phyloP scores from a whole-genome alignment of 441 rosid species.

The Eutrema salsugineum region DNA sequence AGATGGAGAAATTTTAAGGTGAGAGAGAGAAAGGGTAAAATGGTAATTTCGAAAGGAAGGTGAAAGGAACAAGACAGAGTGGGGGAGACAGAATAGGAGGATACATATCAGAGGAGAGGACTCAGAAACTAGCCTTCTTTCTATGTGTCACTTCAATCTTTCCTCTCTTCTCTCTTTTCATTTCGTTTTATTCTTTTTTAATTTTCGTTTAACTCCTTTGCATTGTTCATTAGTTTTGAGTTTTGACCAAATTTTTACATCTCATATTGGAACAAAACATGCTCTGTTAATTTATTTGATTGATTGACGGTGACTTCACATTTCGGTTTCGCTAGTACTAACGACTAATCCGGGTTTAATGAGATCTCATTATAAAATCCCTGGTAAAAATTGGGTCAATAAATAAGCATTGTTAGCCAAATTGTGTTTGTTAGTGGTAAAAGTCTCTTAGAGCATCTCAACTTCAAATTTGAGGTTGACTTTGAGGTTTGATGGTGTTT shows the following conservation, averaged over 20 bases:
- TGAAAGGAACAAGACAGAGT: slow-evolving; percentile 54
- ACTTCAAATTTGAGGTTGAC: no score
- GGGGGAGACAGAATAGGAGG: slow-evolving; percentile 40
- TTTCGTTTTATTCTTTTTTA: background rate
- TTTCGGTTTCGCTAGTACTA: background rate
- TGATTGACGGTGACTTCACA: background rate
- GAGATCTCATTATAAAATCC: background rate
- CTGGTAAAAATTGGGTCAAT: background rate
- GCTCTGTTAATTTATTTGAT: background rate
- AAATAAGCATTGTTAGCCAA: background rate
- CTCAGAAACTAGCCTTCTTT: slow-evolving; percentile 23
- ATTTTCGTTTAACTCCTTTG: background rate
- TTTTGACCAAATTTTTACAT: background rate
- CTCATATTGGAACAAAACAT: background rate
- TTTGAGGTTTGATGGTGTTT: no score
- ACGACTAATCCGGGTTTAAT: background rate
- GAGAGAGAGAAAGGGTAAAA: slow-evolving; percentile 11
- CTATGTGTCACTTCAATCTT: slow-evolving; percentile 26
- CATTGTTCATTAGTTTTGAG: slow-evolving; percentile 12
- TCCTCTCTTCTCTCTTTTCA: background rate
- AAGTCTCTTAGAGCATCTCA: no score
- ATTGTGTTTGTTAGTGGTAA: background rate
- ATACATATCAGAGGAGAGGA: slow-evolving; percentile 34
- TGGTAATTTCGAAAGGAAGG: slow-evolving; percentile 1
- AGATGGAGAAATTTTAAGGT: background rate